Conservation (phyloP, 768 basidiomycete genomes). For the Pulveroboletus sp. region DNA sequence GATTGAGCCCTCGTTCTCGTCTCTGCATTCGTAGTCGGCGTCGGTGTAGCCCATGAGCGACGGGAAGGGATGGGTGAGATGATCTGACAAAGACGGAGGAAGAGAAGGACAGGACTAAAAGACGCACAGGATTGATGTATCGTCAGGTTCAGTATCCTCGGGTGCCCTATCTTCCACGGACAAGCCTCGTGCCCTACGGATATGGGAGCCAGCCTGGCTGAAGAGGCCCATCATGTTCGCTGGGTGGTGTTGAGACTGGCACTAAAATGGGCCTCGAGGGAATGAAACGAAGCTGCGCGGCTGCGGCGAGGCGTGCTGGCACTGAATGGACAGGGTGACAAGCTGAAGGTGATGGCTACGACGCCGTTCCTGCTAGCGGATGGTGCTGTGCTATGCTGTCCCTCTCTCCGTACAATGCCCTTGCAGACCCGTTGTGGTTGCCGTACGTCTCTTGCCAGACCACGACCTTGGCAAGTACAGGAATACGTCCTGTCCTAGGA, state of each 20-base stretch:
- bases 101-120: constrained; percentile 14
- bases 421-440: not conserved
- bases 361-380: not conserved
- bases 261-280: not conserved
- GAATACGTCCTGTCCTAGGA: not conserved
- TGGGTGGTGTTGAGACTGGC: not conserved
- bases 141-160: constrained; percentile 82
- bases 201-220: constrained; percentile 59
- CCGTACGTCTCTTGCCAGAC: not conserved
- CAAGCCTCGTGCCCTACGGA: constrained; percentile 64
- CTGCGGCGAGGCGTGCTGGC: constrained; percentile 22
- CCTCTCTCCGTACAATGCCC: not conserved
- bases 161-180: constrained; percentile 66
- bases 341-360: not conserved
- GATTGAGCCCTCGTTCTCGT: constrained; percentile 91
- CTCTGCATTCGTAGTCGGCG: constrained; percentile 48
- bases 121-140: constrained; percentile 83
- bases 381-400: constrained; percentile 8
- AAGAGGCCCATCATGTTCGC: constrained; percentile 74
- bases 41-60: constrained; percentile 29
- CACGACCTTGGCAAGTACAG: not conserved
- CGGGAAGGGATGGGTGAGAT: constrained; percentile 1
- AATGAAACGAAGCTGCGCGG: constrained; percentile 12
- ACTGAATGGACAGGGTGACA: not conserved
- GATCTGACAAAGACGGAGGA: constrained; percentile 29